Conservation (phyloP, 2,329 filamentous ascomycete species). For the Daldinia sp. region DNA sequence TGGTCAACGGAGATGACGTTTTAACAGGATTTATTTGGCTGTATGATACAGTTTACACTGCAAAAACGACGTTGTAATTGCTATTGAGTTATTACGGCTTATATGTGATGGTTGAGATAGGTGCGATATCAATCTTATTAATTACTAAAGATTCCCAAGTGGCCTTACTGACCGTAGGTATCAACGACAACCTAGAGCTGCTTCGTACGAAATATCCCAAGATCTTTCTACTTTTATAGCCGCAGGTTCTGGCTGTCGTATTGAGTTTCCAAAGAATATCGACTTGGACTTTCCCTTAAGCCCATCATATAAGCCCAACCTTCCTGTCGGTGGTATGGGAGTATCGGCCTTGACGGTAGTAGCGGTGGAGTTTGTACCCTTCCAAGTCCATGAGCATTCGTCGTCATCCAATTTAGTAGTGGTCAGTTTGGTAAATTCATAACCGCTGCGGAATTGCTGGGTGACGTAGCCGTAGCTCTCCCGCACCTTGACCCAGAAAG, state of each 20-base stretch:
- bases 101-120: not conserved
- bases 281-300: not conserved
- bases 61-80: too few relatives aligned
- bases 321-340: not conserved
- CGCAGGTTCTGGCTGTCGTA: not conserved
- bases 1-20: too few relatives aligned
- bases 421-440: not conserved
- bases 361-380: not conserved
- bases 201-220: constrained; percentile 23
- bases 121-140: not conserved
- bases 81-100: too few relatives aligned
- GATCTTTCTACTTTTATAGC: constrained; percentile 18
- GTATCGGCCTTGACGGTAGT: not conserved
- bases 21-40: too few relatives aligned
- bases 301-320: not conserved
- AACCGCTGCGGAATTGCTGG: too few relatives aligned
- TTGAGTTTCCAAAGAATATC: not conserved
- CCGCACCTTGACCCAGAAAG: constrained; percentile 22
- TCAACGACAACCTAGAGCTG: constrained; percentile 6
- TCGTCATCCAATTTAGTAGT: not conserved
- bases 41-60: too few relatives aligned
- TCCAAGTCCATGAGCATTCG: not conserved
- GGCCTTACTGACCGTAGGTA: not conserved
- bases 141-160: not conserved
- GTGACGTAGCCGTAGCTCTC: not conserved